phyloP scores from a whole-genome alignment of 129 eudicot genomes.

The Apium graveolens region DNA sequence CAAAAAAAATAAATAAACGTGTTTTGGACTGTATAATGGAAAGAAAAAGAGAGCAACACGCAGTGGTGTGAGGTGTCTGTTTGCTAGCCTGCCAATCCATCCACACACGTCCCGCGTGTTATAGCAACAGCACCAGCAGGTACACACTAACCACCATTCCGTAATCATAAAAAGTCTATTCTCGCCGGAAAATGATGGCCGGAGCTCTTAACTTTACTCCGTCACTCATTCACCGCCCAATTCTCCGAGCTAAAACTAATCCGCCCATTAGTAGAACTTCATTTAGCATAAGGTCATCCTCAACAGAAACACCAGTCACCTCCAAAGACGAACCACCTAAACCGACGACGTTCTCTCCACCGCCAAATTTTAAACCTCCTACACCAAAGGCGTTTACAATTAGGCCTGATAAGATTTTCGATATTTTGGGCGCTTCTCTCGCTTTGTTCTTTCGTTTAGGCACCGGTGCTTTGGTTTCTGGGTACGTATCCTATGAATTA shows the following conservation, averaged over 20 bases:
- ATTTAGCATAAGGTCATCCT: not conserved
- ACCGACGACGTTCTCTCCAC: slow-evolving; percentile 39
- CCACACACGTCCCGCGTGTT: not conserved
- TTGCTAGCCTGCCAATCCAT: not conserved
- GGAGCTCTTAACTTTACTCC: slow-evolving; percentile 51
- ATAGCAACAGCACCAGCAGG: no score
- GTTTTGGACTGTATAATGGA: no score
- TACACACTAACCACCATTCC: no score
- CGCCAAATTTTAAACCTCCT: slow-evolving; percentile 61
- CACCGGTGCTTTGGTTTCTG: slow-evolving; percentile 53
- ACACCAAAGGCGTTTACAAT: slow-evolving; percentile 47
- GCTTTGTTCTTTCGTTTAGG: slow-evolving; percentile 55
- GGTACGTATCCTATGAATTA: slow-evolving; percentile 13
- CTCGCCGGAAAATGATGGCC: slow-evolving; percentile 44
- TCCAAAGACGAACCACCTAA: slow-evolving; percentile 24
- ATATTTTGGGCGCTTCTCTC: slow-evolving; percentile 57
- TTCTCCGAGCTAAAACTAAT: not conserved
- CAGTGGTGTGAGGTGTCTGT: no score
- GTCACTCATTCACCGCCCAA: slow-evolving; percentile 27
- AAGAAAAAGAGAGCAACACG: no score
- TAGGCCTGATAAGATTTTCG: slow-evolving; percentile 52
- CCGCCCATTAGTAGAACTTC: not conserved
- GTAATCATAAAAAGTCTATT: not conserved
- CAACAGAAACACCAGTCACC: slow-evolving; percentile 1
- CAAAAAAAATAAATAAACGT: no score